A percentile compares a stretch with the other conserved stretches of the same genome.
phyloP scores from a whole-genome alignment of 495 filamentous ascomycete genomes.

The Thermochaetoides thermophila region DNA sequence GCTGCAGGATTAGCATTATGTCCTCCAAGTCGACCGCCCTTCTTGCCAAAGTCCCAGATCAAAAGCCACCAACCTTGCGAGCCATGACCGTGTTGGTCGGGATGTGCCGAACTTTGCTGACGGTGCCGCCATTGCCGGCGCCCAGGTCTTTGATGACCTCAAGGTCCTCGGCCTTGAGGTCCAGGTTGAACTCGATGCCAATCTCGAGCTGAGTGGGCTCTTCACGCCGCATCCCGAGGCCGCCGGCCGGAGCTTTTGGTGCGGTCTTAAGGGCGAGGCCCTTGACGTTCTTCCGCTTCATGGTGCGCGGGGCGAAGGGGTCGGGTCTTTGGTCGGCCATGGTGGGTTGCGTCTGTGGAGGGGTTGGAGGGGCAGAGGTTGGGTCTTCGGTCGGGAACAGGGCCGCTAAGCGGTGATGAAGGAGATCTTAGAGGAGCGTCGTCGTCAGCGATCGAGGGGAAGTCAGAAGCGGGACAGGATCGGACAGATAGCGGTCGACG shows the following conservation, averaged over 20 bases:
- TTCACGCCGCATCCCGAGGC: slow-evolving; percentile 32
- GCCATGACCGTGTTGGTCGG: slow-evolving; percentile 95
- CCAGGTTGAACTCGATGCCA: slow-evolving; percentile 87
- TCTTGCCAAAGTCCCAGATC: too few relatives aligned
- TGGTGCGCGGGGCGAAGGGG: slow-evolving; percentile 68
- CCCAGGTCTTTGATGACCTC: slow-evolving; percentile 89
- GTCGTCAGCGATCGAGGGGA: too few relatives aligned
- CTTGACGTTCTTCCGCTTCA: slow-evolving; percentile 97
- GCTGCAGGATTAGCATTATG: too few relatives aligned
- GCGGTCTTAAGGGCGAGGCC: slow-evolving; percentile 72
- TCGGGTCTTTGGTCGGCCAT: slow-evolving; percentile 63
- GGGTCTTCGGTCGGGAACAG: too few relatives aligned
- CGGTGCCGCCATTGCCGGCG: slow-evolving; percentile 90
- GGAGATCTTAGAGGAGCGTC: too few relatives aligned
- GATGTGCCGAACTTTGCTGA: slow-evolving; percentile 92
- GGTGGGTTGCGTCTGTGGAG: slow-evolving; percentile 13
- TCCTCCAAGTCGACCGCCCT: too few relatives aligned
- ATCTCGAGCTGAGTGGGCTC: slow-evolving; percentile 73
- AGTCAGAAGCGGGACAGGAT: too few relatives aligned
- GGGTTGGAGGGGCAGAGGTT: not conserved
- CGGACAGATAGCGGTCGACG: too few relatives aligned
- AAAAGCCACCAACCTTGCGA: slow-evolving; percentile 59
- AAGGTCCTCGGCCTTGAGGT: slow-evolving; percentile 82
- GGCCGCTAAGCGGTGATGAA: too few relatives aligned
- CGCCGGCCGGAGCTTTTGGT: slow-evolving; percentile 30